Percentiles rank a stretch among this genome's conserved stretches.
Conservation (phyloP, 257 asterid genomes). For the Primulina tabacum region DNA sequence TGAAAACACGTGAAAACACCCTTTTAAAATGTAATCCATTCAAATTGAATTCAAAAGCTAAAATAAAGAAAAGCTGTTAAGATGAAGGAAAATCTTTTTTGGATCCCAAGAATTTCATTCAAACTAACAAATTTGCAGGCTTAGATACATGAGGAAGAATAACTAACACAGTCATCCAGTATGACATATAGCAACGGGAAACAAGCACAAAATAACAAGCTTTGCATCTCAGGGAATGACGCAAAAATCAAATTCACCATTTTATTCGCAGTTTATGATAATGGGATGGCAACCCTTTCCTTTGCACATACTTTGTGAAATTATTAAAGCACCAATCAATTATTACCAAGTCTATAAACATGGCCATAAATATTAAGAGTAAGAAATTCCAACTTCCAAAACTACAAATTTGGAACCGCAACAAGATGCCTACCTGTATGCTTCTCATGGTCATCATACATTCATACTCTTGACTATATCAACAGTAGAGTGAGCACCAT, state of each 20-base stretch:
- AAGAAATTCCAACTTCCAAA: constrained; percentile 7
- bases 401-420: constrained; percentile 7
- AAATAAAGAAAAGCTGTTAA: neutral
- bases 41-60: constrained; percentile 1
- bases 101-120: constrained; percentile 1
- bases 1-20: neutral
- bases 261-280: too few relatives aligned
- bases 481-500: neutral
- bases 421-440: neutral
- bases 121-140: neutral
- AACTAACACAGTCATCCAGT: neutral
- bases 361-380: constrained; percentile 1
- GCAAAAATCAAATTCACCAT: too few relatives aligned
- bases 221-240: too few relatives aligned
- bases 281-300: too few relatives aligned
- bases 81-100: constrained; percentile 5
- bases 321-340: too few relatives aligned
- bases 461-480: neutral
- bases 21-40: constrained; percentile 18
- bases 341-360: constrained; percentile 8
- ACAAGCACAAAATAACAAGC: too few relatives aligned
- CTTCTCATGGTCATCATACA: constrained; percentile 13
- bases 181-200: too few relatives aligned
- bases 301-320: too few relatives aligned
- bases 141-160: neutral